These are phyloP conservation scores for Melanomma pulvis-pyrius DNA, from an alignment of 495 filamentous ascomycete genomes.

Conservation along the genomic window DNA sequence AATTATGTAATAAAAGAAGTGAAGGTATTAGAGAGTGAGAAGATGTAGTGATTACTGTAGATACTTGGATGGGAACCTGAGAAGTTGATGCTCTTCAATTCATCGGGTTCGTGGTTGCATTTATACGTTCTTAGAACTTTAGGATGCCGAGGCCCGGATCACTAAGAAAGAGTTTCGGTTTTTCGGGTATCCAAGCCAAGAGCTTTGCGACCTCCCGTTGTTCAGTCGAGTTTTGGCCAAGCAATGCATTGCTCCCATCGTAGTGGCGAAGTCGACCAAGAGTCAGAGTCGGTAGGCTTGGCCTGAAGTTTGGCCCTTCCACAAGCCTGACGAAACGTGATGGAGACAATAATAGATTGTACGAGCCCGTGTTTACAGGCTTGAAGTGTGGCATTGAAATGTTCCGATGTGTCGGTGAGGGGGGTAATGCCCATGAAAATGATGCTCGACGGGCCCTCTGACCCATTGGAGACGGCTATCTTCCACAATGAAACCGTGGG, in stretches of 20 bases:
- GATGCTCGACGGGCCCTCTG: not conserved
- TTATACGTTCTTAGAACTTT: slow-evolving; percentile 19
- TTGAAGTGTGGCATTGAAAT: not conserved
- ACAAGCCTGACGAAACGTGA: not conserved
- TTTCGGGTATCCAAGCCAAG: not conserved
- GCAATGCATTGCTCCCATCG: not conserved
- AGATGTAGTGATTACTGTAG: slow-evolving; percentile 30
- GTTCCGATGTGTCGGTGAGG: slow-evolving; percentile 1
- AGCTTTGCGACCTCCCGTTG: slow-evolving; percentile 1
- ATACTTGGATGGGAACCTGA: slow-evolving; percentile 25
- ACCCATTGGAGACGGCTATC: not conserved
- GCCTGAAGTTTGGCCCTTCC: not conserved
- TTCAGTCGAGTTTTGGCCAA: slow-evolving; percentile 25
- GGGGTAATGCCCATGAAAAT: not conserved
- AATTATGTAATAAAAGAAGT: slow-evolving; percentile 21
- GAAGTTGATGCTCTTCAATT: slow-evolving; percentile 21
- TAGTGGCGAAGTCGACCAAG: not conserved
- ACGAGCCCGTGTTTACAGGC: not conserved
- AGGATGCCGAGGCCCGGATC: not conserved
- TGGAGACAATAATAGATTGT: slow-evolving; percentile 14
- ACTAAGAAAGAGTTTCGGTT: not conserved
- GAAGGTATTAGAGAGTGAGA: slow-evolving; percentile 13
- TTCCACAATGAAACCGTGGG: not conserved
- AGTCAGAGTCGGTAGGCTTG: not conserved
- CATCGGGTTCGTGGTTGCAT: not conserved